Base-by-base conservation (phyloP, 1,284 basidiomycete species). In the Leccinum ponderosum region DNA sequence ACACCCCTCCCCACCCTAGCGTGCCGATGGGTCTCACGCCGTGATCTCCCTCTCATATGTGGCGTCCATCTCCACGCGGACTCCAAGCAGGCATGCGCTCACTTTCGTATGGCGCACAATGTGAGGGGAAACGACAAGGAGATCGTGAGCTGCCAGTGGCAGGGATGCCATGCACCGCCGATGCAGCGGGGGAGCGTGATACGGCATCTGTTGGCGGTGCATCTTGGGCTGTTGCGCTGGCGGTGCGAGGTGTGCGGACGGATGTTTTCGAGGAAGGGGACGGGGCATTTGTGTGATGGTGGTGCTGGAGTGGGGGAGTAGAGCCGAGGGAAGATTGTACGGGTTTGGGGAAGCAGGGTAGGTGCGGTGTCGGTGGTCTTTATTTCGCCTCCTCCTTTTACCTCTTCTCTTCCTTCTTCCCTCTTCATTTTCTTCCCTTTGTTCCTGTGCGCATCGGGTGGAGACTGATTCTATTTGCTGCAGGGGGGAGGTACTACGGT, bases 141-240 rank as follows among this genome's bases (percentile, higher is more conserved):
- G 20, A 47, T 33, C 7, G 54, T 57, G 9, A 1, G 5, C 6
- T 69, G 67, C 14, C 37, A 12, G 1, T 69, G 67, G 67, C 6
- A 58, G 5, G 55, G 4, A 8, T 69, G 67, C 33, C 22, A 12
- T 1, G 61, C 61, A 4, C 48, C 58, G 1, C 68, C 61, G 3
- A 69, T 69, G 67, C 68, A 69, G 15, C 59, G 68, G 8, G 69
- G 67, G 0, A 69, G 69, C 7, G 11, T 69, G 6, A 55, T 70
- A 14, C 37, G 67, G 6, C 67, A 69, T 53, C 1, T 69, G 2
- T 20, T 67, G 22, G 20, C 69, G 1, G 68, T 69, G 5, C 67
- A 69, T 20, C 17, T 69, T 42, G 52, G 47, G 6, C 6, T 71
- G 12, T 37, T 68, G 37, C 56, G 63, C 1, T 68, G 67, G 67